Percentiles rank a stretch among this genome's conserved stretches.
phyloP scores from a whole-genome alignment of 2,329 filamentous ascomycete species.

The Colletotrichum caudatum region DNA sequence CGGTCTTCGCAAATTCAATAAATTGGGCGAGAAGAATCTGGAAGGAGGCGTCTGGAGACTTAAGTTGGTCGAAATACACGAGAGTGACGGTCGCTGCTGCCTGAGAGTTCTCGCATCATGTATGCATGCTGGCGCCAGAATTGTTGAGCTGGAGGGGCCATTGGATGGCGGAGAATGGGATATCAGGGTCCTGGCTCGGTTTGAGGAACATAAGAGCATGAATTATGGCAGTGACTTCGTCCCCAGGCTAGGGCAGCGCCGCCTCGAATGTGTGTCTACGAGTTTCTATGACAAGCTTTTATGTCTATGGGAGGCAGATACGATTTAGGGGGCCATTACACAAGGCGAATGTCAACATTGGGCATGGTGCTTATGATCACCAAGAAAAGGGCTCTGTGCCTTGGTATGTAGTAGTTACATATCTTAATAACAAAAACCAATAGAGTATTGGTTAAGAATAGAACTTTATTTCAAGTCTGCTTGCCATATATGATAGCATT shows the following conservation, averaged over 20 bases:
- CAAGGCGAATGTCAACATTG: background rate
- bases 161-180: conserved; percentile 61
- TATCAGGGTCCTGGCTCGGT: conserved; percentile 75
- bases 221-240: conserved; percentile 88
- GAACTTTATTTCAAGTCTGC: background rate
- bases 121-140: conserved; percentile 87
- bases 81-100: conserved; percentile 45
- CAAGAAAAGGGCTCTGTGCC: background rate
- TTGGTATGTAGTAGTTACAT: background rate
- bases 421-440: background rate
- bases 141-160: conserved; percentile 64
- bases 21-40: conserved; percentile 75
- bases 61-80: conserved; percentile 64
- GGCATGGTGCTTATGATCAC: background rate
- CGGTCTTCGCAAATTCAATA: conserved; percentile 56
- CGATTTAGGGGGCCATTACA: background rate
- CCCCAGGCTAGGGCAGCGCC: conserved; percentile 48
- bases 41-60: conserved; percentile 90
- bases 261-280: conserved; percentile 71
- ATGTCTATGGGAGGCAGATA: conserved; percentile 69
- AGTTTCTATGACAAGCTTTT: conserved; percentile 82
- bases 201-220: conserved; percentile 92
- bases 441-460: too few relatives aligned
- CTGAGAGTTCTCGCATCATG: conserved; percentile 82
- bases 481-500: background rate